Evolutionary conservation across 805 yeast species (phyloP), one percentile per base, ranked within the genome.

Genomic region (Candida loeiensis): DNA sequence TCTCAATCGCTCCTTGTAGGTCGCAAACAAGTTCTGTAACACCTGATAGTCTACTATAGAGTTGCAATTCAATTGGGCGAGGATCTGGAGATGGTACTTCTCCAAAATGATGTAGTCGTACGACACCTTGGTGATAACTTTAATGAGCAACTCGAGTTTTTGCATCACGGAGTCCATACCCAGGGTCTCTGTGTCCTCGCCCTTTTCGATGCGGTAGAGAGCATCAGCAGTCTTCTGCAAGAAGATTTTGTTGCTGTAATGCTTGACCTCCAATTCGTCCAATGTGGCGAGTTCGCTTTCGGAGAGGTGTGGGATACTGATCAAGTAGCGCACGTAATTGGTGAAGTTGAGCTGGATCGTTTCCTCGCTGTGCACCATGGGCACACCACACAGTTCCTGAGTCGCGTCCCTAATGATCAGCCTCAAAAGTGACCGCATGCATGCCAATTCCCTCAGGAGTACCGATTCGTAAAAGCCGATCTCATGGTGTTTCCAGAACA

Each of bases 31-130:
- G 11, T 38, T 37, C 9, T 42, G 39, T 2, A 61, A 46, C 8
- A 58, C 39, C 22, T 60, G 45, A 24, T 47, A 35, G 26, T 63
- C 68, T 6, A 69, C 48, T 11, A 65, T 42, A 3, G 57, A 58
- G 43, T 66, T 63, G 37, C 54, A 51, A 45, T 58, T 54, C 26
- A 66, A 47, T 43, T 67, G 67, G 12, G 58, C 44, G 26, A 66
- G 47, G 11, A 67, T 60, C 26, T 69, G 69, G 19, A 69, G 54
- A 35, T 53, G 58, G 44, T 69, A 69, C 36, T 56, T 63, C 34
- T 69, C 74, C 39, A 69, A 53, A 16, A 68, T 47, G 35, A 64
- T 55, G 40, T 51, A 69, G 41, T 69, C 74, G 37, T 60, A 60
- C 0, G 69, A 56, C 3, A 62, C 61, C 42, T 64, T 66, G 3